Percentiles rank a stretch among this genome's conserved stretches.
Conservation (phyloP, 345 rosid species). For the Gossypium turneri region DNA sequence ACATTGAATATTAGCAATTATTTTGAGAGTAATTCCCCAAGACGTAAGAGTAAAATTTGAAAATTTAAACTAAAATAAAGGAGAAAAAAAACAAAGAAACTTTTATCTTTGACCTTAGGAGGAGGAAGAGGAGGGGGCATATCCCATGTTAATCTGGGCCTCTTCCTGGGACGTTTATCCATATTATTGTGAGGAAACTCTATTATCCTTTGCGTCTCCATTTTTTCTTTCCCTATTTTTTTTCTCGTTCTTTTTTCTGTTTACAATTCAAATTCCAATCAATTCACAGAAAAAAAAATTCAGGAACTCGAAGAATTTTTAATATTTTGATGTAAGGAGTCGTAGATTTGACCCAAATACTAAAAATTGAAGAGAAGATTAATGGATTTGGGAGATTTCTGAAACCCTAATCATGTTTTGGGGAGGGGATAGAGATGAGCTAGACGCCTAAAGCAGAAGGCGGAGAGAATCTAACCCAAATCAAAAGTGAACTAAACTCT, state of each 20-base stretch:
- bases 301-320: background rate
- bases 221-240: slow-evolving; percentile 14
- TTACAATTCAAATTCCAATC: background rate
- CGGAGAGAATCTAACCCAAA: slow-evolving; percentile 19
- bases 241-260: background rate
- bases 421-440: slow-evolving; percentile 9
- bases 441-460: slow-evolving; percentile 11
- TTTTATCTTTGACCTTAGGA: slow-evolving; percentile 34
- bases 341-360: background rate
- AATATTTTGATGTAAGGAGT: background rate
- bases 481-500: slow-evolving; percentile 21
- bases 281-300: slow-evolving; percentile 2
- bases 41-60: background rate
- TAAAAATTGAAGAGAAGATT: slow-evolving; percentile 23
- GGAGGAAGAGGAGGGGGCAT: slow-evolving; percentile 47
- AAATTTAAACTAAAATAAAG: slow-evolving; percentile 1
- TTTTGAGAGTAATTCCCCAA: background rate
- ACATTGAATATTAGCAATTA: background rate
- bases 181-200: slow-evolving; percentile 54
- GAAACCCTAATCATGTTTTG: slow-evolving; percentile 37
- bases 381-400: slow-evolving; percentile 5
- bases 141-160: slow-evolving; percentile 73
- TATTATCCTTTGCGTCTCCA: slow-evolving; percentile 64
- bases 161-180: slow-evolving; percentile 73
- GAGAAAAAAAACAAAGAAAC: background rate